These are phyloP conservation scores for Fusarium nisikadoi DNA, from an alignment of 2,329 filamentous ascomycete genomes.

Conservation along the genomic window DNA sequence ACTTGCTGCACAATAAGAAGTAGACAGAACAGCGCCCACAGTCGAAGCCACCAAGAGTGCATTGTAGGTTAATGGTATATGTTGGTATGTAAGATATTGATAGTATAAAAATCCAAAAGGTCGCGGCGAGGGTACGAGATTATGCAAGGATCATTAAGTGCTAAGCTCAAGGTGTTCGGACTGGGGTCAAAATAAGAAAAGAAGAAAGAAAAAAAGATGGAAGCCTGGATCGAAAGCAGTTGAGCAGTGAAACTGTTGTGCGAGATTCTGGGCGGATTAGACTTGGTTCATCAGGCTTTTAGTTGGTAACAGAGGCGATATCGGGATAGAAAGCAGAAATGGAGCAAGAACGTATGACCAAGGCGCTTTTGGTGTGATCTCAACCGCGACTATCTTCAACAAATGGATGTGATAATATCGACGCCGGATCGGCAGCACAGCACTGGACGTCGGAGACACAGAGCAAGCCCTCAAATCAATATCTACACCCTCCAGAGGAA, in stretches of 20 bases:
- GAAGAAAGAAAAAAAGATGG: background rate
- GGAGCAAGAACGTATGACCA: conserved; percentile 8
- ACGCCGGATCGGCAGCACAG: conserved; percentile 33
- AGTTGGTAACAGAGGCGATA: conserved; percentile 23
- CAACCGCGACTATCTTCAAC: conserved; percentile 2
- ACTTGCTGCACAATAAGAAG: conserved; percentile 52
- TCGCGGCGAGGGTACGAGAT: conserved; percentile 21
- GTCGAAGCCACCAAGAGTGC: conserved; percentile 48
- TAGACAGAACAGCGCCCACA: conserved; percentile 55
- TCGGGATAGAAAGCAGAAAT: conserved; percentile 26
- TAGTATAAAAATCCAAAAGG: conserved; percentile 27
- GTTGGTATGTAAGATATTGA: conserved; percentile 1
- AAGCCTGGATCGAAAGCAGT: conserved; percentile 1
- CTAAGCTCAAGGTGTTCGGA: background rate
- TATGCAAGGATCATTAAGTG: conserved; percentile 35
- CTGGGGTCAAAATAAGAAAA: background rate
- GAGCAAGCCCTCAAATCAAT: conserved; percentile 20
- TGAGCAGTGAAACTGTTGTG: background rate
- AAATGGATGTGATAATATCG: conserved; percentile 10
- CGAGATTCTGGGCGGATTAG: conserved; percentile 9
- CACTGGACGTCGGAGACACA: conserved; percentile 26
- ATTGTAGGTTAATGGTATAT: conserved; percentile 43
- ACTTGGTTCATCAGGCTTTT: conserved; percentile 14
- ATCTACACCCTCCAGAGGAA: conserved; percentile 10
- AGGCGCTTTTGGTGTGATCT: conserved; percentile 27